A percentile compares a stretch with the other conserved stretches of the same genome.
These are phyloP conservation scores for Leccinellum luteum DNA, from an alignment of 768 basidiomycete genomes.

Conservation along the genomic window DNA sequence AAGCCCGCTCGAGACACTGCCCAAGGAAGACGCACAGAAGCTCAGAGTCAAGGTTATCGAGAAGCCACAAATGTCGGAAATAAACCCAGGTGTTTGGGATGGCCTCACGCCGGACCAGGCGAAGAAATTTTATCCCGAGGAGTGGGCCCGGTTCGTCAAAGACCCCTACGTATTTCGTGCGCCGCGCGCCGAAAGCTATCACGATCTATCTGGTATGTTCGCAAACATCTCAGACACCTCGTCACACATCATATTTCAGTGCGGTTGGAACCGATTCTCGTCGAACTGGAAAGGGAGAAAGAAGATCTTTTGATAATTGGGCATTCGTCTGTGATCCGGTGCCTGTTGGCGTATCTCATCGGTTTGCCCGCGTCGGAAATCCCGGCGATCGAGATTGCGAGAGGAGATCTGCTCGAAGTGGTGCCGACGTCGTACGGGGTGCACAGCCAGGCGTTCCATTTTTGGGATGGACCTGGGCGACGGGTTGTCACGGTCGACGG, in stretches of 20 bases:
- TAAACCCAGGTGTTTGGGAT: constrained; percentile 97
- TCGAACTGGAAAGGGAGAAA: constrained; percentile 92
- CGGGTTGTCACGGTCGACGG: constrained; percentile 38
- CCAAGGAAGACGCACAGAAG: constrained; percentile 18
- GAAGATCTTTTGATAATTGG: constrained; percentile 96
- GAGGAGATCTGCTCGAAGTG: constrained; percentile 95
- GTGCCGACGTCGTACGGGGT: constrained; percentile 89
- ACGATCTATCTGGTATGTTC: constrained; percentile 67
- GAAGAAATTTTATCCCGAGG: constrained; percentile 85
- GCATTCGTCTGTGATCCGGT: constrained; percentile 96
- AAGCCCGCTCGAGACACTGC: not conserved
- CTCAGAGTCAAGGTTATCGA: constrained; percentile 66
- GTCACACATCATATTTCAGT: constrained; percentile 44
- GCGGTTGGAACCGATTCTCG: constrained; percentile 86
- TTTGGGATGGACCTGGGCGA: constrained; percentile 87
- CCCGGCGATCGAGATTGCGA: constrained; percentile 94
- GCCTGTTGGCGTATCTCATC: constrained; percentile 89
- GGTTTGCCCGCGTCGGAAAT: constrained; percentile 89
- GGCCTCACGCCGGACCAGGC: constrained; percentile 90
- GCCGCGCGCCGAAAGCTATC: constrained; percentile 95
- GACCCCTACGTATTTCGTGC: constrained; percentile 94
- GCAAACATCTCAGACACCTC: not conserved
- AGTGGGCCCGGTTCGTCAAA: constrained; percentile 86
- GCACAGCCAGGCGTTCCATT: constrained; percentile 85
- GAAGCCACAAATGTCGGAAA: constrained; percentile 96